phyloP scores from a whole-genome alignment of 352 stramenopile species.

The Phytopythium montanum region DNA sequence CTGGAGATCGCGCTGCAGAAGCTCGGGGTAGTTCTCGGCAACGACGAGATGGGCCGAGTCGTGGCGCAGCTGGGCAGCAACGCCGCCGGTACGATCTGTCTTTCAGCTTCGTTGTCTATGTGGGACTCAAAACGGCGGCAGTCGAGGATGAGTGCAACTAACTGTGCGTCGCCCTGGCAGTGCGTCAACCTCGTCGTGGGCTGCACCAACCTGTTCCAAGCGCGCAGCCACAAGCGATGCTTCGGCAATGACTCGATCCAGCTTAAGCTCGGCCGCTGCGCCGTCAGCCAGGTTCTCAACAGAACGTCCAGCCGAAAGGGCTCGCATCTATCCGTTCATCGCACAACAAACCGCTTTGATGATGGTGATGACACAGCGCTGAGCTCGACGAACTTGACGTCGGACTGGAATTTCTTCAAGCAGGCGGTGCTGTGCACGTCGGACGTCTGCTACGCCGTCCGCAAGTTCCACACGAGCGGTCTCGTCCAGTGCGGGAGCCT shows the following conservation, averaged over 20 bases:
- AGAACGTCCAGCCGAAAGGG: slow-evolving; percentile 18
- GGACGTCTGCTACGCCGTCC: slow-evolving; percentile 52
- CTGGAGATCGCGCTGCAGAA: slow-evolving; percentile 60
- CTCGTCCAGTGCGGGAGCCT: slow-evolving; percentile 69
- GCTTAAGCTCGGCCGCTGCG: slow-evolving; percentile 50
- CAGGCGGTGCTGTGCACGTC: slow-evolving; percentile 45
- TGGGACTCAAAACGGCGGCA: too few relatives aligned
- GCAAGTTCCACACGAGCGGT: slow-evolving; percentile 54
- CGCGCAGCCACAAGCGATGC: slow-evolving; percentile 64
- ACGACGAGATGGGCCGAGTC: slow-evolving; percentile 27
- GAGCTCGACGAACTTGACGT: slow-evolving; percentile 41
- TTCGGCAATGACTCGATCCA: slow-evolving; percentile 42
- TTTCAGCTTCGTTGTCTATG: too few relatives aligned
- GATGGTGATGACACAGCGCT: slow-evolving; percentile 20
- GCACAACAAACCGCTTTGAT: neutral
- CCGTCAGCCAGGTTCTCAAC: slow-evolving; percentile 40
- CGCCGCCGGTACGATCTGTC: slow-evolving; percentile 23
- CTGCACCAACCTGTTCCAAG: slow-evolving; percentile 68
- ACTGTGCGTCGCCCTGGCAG: slow-evolving; percentile 32
- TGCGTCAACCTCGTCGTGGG: slow-evolving; percentile 69
- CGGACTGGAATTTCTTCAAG: slow-evolving; percentile 76
- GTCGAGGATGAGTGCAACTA: slow-evolving; percentile 50
- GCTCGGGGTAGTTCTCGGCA: slow-evolving; percentile 25
- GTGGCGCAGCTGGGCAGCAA: slow-evolving; percentile 33
- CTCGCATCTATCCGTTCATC: neutral